These are phyloP conservation scores for Geranium rotundifolium DNA, from an alignment of 345 rosid genomes.

Conservation along the genomic window DNA sequence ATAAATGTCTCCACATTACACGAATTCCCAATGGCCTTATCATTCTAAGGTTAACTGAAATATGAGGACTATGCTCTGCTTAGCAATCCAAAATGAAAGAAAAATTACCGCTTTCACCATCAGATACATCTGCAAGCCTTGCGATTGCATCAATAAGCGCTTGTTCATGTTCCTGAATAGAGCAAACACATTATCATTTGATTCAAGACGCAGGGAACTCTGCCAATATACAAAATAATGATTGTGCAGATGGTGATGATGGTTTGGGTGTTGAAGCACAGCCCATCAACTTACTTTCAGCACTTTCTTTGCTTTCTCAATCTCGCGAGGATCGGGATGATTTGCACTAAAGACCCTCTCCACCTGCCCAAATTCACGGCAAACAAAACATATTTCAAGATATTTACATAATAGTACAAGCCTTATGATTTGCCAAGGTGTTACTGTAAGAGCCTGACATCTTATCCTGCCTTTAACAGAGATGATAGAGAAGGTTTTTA, in stretches of 20 bases:
- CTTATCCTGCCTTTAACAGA: too few relatives aligned
- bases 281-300: slow-evolving; percentile 41
- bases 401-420: too few relatives aligned
- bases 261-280: slow-evolving; percentile 1
- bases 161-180: slow-evolving; percentile 64
- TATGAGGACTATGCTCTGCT: too few relatives aligned
- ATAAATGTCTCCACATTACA: too few relatives aligned
- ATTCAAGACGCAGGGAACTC: background rate
- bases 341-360: slow-evolving; percentile 61
- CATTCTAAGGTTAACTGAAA: too few relatives aligned
- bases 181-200: background rate
- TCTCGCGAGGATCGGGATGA: slow-evolving; percentile 64
- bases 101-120: slow-evolving; percentile 52
- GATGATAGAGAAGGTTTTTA: too few relatives aligned
- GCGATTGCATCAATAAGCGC: slow-evolving; percentile 63
- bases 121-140: slow-evolving; percentile 60
- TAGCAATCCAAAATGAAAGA: background rate
- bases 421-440: too few relatives aligned
- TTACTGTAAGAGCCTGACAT: too few relatives aligned
- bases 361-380: slow-evolving; percentile 32
- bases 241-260: background rate
- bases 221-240: background rate
- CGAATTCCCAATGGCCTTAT: too few relatives aligned
- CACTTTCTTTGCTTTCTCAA: slow-evolving; percentile 69
- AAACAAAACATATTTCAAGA: background rate